A percentile compares a stretch with the other conserved stretches of the same genome.
These are phyloP conservation scores for Musa itinerans DNA, from an alignment of 176 grass and related monocot genomes.

Conservation along the genomic window DNA sequence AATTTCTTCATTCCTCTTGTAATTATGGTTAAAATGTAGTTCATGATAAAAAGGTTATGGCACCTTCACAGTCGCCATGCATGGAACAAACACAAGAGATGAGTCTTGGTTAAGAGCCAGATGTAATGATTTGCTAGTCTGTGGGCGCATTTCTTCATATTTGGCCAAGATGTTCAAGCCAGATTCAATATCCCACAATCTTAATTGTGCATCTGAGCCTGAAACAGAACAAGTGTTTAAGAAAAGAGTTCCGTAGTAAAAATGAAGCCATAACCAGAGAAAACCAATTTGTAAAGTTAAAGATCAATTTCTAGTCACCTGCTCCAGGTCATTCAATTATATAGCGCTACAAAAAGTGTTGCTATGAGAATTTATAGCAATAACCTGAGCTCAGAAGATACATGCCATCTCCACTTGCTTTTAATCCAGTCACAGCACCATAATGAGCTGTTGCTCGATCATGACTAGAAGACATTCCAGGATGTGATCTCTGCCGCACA, in stretches of 20 bases:
- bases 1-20: not conserved
- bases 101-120: conserved; percentile 57
- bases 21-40: not conserved
- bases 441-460: conserved; percentile 81
- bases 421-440: conserved; percentile 85
- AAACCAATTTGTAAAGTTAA: not conserved
- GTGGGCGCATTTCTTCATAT: conserved; percentile 72
- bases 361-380: not conserved
- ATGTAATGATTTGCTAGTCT: conserved; percentile 68
- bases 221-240: conserved; percentile 10
- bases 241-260: not conserved
- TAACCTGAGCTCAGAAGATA: conserved; percentile 95
- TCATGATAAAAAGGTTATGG: conserved; percentile 7
- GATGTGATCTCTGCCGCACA: conserved; percentile 48
- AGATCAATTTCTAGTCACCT: not conserved
- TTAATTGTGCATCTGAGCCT: conserved; percentile 95
- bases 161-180: conserved; percentile 75
- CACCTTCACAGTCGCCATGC: conserved; percentile 87
- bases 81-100: conserved; percentile 76
- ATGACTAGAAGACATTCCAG: conserved; percentile 59
- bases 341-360: not conserved
- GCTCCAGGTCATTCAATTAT: conserved; percentile 3
- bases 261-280: not conserved
- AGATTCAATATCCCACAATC: conserved; percentile 89
- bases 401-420: conserved; percentile 75